These are phyloP conservation scores for Camelina sativa DNA, from an alignment of 345 rosid species.

Conservation along the genomic window DNA sequence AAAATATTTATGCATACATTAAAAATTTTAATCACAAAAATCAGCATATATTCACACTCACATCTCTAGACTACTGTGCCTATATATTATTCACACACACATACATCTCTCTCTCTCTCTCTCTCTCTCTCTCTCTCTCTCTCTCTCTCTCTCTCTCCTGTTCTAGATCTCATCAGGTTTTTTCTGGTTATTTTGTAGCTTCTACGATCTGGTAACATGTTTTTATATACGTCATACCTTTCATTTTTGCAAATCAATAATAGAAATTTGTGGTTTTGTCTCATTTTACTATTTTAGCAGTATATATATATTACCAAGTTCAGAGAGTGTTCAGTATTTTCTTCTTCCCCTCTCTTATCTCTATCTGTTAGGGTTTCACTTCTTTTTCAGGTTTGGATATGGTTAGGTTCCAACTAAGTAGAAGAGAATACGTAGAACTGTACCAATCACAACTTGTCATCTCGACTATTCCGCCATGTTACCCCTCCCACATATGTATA, in stretches of 20 bases:
- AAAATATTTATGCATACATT: not conserved
- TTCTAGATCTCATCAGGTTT: constrained; percentile 42
- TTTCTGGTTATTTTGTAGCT: constrained; percentile 34
- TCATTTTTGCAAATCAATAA: not conserved
- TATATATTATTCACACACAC: not conserved
- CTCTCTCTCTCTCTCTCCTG: constrained; percentile 22
- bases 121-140: not conserved
- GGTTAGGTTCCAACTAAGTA: constrained; percentile 22
- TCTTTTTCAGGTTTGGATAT: constrained; percentile 7
- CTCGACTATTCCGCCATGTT: constrained; percentile 7
- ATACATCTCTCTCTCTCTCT: not conserved
- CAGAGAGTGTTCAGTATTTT: not conserved
- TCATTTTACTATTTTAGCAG: constrained; percentile 18
- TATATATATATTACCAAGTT: constrained; percentile 31
- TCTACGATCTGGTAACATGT: constrained; percentile 35
- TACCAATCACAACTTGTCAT: constrained; percentile 22
- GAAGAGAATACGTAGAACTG: constrained; percentile 3
- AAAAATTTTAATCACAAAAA: not conserved
- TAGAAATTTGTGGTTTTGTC: constrained; percentile 10
- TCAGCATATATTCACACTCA: not conserved
- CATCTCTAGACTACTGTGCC: not conserved
- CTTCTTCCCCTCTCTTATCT: constrained; percentile 25
- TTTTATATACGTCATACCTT: constrained; percentile 25
- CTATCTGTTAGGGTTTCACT: constrained; percentile 39
- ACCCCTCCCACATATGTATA: not conserved